These are phyloP conservation scores for Davidsoniella virescens DNA, from an alignment of 2,329 filamentous ascomycete species.

Conservation along the genomic window DNA sequence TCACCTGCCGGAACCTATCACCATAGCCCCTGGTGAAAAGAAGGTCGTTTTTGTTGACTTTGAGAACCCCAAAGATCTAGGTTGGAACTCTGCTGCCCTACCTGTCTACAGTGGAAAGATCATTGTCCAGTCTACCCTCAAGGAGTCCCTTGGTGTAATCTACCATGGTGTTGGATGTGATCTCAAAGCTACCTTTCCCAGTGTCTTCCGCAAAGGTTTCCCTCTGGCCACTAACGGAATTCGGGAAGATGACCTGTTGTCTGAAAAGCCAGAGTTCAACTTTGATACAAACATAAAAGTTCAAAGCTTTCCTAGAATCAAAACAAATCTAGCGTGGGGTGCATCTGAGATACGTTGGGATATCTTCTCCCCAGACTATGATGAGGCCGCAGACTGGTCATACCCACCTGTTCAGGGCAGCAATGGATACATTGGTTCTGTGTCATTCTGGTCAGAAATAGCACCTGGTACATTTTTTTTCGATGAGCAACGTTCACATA, in stretches of 20 bases:
- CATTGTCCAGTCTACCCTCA: conserved; percentile 23
- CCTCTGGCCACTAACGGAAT: background rate
- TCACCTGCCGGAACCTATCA: conserved; percentile 10
- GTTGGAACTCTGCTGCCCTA: conserved; percentile 18
- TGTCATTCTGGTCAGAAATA: conserved; percentile 13
- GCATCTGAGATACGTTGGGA: conserved; percentile 24
- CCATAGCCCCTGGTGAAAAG: conserved; percentile 18
- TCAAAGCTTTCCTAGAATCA: conserved; percentile 15
- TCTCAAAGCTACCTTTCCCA: conserved; percentile 2
- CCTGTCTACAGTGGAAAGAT: conserved; percentile 30
- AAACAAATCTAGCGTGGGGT: conserved; percentile 19
- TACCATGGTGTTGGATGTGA: conserved; percentile 19
- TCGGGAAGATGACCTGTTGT: background rate
- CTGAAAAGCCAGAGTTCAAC: background rate
- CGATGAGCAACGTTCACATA: conserved; percentile 15
- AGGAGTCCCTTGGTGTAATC: conserved; percentile 26
- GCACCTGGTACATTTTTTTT: too few species aligned
- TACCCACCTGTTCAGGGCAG: conserved; percentile 25
- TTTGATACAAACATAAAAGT: conserved; percentile 10
- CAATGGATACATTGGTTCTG: conserved; percentile 24
- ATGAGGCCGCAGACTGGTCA: conserved; percentile 21
- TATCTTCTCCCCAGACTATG: conserved; percentile 26
- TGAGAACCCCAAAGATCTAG: conserved; percentile 16
- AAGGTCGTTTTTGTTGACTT: conserved; percentile 13
- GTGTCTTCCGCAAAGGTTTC: conserved; percentile 4